These are phyloP conservation scores for Ensete ventricosum DNA, from an alignment of 176 grass and related monocot genomes.

Conservation along the genomic window DNA sequence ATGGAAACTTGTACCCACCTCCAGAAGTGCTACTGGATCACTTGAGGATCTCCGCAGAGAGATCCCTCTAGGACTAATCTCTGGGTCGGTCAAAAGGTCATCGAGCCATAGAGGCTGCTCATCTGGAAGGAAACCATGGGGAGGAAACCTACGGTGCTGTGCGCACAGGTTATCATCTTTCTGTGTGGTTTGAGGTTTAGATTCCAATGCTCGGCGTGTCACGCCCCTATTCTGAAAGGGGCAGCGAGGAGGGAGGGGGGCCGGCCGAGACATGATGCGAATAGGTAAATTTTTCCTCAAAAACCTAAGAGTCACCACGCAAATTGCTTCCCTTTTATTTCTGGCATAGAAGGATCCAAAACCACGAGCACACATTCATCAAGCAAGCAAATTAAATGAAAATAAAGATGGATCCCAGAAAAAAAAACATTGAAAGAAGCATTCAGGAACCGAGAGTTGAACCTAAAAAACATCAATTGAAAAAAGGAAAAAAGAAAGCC, in stretches of 20 bases:
- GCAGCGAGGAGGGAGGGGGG: constrained; percentile 81
- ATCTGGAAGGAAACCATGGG: constrained; percentile 7
- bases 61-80: constrained; percentile 28
- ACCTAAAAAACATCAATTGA: no score
- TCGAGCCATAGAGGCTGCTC: constrained; percentile 71
- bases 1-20: constrained; percentile 34
- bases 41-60: constrained; percentile 75
- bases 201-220: constrained; percentile 19
- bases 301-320: neutral
- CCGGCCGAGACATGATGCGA: constrained; percentile 57
- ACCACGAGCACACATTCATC: no score
- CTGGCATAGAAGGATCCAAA: neutral
- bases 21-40: constrained; percentile 71
- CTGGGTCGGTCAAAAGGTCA: constrained; percentile 60
- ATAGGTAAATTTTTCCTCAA: neutral
- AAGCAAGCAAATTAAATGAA: no score
- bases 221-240: constrained; percentile 32
- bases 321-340: neutral
- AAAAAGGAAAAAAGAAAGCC: no score
- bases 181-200: constrained; percentile 32
- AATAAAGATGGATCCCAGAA: no score
- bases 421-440: no score
- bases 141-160: constrained; percentile 15
- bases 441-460: no score
- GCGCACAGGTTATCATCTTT: constrained; percentile 41